A percentile compares a stretch with the other conserved stretches of the same genome.
phyloP scores from a whole-genome alignment of 2,329 filamentous ascomycete species.

The Trichoderma oligosporum region DNA sequence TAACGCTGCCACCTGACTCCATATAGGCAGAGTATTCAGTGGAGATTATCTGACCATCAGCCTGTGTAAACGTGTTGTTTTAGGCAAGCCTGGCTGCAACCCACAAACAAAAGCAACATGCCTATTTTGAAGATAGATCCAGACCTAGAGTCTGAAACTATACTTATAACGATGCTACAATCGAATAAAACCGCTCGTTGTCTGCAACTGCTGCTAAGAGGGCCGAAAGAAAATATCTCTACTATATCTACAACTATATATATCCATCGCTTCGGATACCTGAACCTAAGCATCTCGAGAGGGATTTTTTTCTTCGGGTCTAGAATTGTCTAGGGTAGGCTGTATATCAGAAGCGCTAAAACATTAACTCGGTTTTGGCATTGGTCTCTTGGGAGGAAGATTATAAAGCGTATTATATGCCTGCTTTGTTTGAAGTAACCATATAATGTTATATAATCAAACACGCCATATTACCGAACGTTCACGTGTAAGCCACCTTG shows the following conservation, averaged over 20 bases:
- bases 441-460: constrained; percentile 6
- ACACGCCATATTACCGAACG: background rate
- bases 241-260: too few relatives aligned
- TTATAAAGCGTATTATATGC: too few relatives aligned
- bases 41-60: background rate
- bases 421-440: background rate
- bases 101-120: background rate
- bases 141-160: background rate
- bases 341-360: too few relatives aligned
- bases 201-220: background rate
- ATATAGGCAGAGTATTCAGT: background rate
- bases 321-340: too few relatives aligned
- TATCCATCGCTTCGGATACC: too few relatives aligned
- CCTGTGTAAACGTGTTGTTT: background rate
- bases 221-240: too few relatives aligned
- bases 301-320: too few relatives aligned
- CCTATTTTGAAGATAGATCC: background rate
- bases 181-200: background rate
- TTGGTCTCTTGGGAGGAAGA: too few relatives aligned
- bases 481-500: too few relatives aligned
- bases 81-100: background rate
- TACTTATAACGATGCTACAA: background rate
- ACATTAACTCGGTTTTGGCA: too few relatives aligned
- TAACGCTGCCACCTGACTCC: background rate
- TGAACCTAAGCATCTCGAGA: too few relatives aligned